These are phyloP conservation scores for Laburnicola sp. DNA, from an alignment of 2,329 filamentous ascomycete genomes.

Conservation along the genomic window DNA sequence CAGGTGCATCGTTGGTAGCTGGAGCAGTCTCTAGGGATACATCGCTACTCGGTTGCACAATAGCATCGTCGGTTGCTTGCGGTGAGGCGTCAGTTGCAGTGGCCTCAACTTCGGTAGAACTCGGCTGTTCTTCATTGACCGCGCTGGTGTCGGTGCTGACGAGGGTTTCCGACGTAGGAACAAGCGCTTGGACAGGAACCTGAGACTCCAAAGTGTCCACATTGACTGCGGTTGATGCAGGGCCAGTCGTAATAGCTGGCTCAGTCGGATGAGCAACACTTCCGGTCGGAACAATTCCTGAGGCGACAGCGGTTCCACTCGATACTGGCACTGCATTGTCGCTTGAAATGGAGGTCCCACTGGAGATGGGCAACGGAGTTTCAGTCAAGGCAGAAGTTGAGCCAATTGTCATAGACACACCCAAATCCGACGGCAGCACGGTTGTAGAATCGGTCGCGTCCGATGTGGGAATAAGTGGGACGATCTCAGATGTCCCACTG, in stretches of 20 bases:
- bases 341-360: too few relatives aligned
- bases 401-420: slow-evolving; percentile 7
- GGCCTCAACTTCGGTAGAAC: slow-evolving; percentile 1
- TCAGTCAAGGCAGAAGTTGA: too few relatives aligned
- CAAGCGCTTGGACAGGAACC: not conserved
- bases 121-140: slow-evolving; percentile 2
- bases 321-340: too few relatives aligned
- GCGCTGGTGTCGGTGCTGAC: not conserved
- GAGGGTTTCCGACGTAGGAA: slow-evolving; percentile 8
- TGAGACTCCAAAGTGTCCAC: slow-evolving; percentile 6
- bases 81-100: slow-evolving; percentile 2
- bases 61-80: not conserved
- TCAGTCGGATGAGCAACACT: slow-evolving; percentile 3
- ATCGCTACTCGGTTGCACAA: not conserved
- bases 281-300: too few relatives aligned
- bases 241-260: not conserved
- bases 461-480: not conserved
- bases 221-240: not conserved
- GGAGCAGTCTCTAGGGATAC: not conserved
- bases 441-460: not conserved
- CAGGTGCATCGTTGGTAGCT: slow-evolving; percentile 1
- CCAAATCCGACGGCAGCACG: not conserved
- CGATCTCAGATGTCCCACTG: not conserved
- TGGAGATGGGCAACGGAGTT: too few relatives aligned
- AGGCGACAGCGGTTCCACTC: not conserved